Percentiles rank a stretch among this genome's conserved stretches.
These are phyloP conservation scores for Lentinus tigrinus DNA, from an alignment of 768 basidiomycete species.

Conservation along the genomic window DNA sequence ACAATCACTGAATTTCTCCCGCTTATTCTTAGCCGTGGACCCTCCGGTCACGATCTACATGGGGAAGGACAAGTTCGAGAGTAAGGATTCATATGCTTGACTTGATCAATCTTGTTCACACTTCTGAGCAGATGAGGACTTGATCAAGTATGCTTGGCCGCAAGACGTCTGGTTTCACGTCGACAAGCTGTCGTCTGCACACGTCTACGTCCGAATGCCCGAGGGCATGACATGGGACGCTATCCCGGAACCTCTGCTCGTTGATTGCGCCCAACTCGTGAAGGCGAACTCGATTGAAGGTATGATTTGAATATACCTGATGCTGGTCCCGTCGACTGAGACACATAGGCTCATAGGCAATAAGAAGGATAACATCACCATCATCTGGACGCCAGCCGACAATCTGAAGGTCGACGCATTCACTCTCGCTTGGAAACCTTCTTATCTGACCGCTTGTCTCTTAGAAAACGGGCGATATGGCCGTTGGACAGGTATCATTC, in stretches of 20 bases:
- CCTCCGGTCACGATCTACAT: constrained; percentile 83
- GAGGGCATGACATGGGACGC: constrained; percentile 81
- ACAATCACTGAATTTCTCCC: no score
- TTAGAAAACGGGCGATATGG: constrained; percentile 98
- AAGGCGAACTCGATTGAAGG: constrained; percentile 99
- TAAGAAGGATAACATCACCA: constrained; percentile 89
- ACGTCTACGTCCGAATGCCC: constrained; percentile 93
- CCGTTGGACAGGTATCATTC: constrained; percentile 93
- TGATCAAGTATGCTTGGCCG: constrained; percentile 90
- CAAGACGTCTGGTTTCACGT: constrained; percentile 96
- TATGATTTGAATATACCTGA: constrained; percentile 26
- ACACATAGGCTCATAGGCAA: constrained; percentile 59
- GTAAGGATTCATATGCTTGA: constrained; percentile 41
- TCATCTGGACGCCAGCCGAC: constrained; percentile 91
- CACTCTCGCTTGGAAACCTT: neutral
- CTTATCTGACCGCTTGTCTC: neutral
- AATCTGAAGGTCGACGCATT: constrained; percentile 74
- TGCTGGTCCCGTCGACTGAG: neutral
- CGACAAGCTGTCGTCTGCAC: constrained; percentile 95
- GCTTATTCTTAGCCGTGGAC: constrained; percentile 43
- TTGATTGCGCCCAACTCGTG: constrained; percentile 91
- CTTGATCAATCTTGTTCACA: neutral
- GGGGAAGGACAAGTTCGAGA: constrained; percentile 97
- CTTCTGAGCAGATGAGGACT: constrained; percentile 74
- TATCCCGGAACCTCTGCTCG: constrained; percentile 76